Evolutionary conservation across 148 eudicot genomes (phyloP), one percentile per base, ranked within the genome.

Genomic region (Rhododendron ferrugineum): DNA sequence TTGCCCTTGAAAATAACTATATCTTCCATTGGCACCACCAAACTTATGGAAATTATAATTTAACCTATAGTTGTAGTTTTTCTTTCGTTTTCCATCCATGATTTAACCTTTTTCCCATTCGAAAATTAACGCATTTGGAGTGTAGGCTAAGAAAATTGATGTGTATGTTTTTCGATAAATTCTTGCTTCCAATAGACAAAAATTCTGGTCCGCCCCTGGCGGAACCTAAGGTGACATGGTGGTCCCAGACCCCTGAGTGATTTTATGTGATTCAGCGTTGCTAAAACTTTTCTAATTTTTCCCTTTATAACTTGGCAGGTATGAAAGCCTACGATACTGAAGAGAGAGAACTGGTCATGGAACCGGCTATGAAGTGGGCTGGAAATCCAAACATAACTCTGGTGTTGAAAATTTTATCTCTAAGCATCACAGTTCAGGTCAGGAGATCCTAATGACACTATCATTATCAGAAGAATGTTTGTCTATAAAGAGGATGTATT

Each of bases 321-420:
- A 88, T 96, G 75, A 96, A 96, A 91, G 88, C 90, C 28, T 91
- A 82, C 34, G 97, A 96, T 91, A 95, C 97, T 42, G 94, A 95
- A 87, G 97, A 92, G 89, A 95, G 84, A n/a, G 93, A 93, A 83
- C 82, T 96, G 84, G 93, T 96, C 44, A 85, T 96, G 97, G 97
- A 96, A 89, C 95, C 97, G 70, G 90, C 94, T 79, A 89, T 96
- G 2, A 92, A 93, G 88, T 96, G 97, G 98, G 99, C 98, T 47
- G 98, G 98, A 58, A 95, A 96, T 86, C 93, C 96, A 54, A 96
- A 93, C 82, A 91, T 96, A 68, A 88, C 90, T 60, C 84, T 96
- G 86, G 89, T 88, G 32, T 87, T 94, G 62, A 92, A 89, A 84
- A 2, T 95, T 70, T 84, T 89, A 86, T 92, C 96, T 32, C 46